Conservation (phyloP, 1,284 basidiomycete genomes). For the Ceratobasidium sp. region DNA sequence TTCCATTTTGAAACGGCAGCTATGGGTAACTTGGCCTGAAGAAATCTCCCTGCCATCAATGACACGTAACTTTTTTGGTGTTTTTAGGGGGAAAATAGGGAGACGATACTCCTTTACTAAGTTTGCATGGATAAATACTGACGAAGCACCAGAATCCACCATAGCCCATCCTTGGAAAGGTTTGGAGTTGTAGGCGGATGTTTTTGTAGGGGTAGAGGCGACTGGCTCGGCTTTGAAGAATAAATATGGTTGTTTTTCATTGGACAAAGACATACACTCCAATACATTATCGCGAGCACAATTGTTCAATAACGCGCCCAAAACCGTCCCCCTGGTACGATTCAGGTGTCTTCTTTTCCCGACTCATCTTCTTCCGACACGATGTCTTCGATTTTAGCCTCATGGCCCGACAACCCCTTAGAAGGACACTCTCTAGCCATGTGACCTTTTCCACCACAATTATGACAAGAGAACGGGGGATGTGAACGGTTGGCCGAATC, state of each 20-base stretch:
- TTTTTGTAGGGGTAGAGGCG: not conserved
- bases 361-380: not conserved
- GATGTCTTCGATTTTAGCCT: not conserved
- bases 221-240: not conserved
- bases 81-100: not conserved
- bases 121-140: slow-evolving; percentile 8
- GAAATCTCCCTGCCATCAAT: slow-evolving; percentile 1
- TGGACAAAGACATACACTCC: not conserved
- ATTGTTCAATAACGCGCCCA: slow-evolving; percentile 1
- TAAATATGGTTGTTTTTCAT: not conserved
- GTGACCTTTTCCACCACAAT: slow-evolving; percentile 5
- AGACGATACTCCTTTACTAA: not conserved
- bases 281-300: not conserved
- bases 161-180: not conserved
- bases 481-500: not conserved
- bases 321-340: slow-evolving; percentile 1
- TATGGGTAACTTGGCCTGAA: not conserved
- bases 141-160: not conserved
- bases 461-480: not conserved
- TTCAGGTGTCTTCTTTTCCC: not conserved
- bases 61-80: not conserved
- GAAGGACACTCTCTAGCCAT: not conserved
- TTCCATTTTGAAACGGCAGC: not conserved
- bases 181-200: not conserved
- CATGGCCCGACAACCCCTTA: not conserved